A percentile compares a stretch with the other conserved stretches of the same genome.
Evolutionary conservation across 2,329 filamentous ascomycete genomes (phyloP).

Genomic region (Cordyceps cateniannulata): DNA sequence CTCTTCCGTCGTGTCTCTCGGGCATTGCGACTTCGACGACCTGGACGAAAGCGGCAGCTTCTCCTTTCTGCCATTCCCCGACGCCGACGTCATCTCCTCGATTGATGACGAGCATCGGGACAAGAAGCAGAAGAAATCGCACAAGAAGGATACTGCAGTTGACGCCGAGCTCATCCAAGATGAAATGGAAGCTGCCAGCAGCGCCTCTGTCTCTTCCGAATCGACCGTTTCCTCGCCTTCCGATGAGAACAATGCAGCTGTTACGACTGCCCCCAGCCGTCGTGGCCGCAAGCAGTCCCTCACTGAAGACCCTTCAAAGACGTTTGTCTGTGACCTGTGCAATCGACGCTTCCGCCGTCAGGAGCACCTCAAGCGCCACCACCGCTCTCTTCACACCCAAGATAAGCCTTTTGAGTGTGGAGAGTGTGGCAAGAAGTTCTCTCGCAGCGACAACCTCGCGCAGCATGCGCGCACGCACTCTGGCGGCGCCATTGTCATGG

Average conservation of each 20-base stretch:
- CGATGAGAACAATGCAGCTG: slow-evolving; percentile 34
- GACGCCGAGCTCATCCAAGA: slow-evolving; percentile 27
- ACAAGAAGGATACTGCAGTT: slow-evolving; percentile 30
- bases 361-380: slow-evolving; percentile 97
- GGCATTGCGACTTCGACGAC: slow-evolving; percentile 71
- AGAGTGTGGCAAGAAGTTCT: slow-evolving; percentile 99
- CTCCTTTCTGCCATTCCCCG: slow-evolving; percentile 55
- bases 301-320: slow-evolving; percentile 97
- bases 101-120: slow-evolving; percentile 45
- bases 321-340: slow-evolving; percentile 94
- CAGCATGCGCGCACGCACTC: slow-evolving; percentile 95
- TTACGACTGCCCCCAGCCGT: slow-evolving; percentile 64
- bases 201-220: slow-evolving; percentile 31
- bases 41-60: slow-evolving; percentile 66
- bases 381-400: slow-evolving; percentile 94
- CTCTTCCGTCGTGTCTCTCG: slow-evolving; percentile 60
- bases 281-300: slow-evolving; percentile 97
- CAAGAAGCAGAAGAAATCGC: slow-evolving; percentile 51
- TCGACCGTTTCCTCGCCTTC: slow-evolving; percentile 34
- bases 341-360: slow-evolving; percentile 95
- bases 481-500: slow-evolving; percentile 84
- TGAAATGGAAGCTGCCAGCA: slow-evolving; percentile 30
- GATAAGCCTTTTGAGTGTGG: slow-evolving; percentile 98
- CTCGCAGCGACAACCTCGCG: slow-evolving; percentile 90
- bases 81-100: slow-evolving; percentile 37